phyloP scores from a whole-genome alignment of 2,329 filamentous ascomycete species.

The Metarhizium robertsii region DNA sequence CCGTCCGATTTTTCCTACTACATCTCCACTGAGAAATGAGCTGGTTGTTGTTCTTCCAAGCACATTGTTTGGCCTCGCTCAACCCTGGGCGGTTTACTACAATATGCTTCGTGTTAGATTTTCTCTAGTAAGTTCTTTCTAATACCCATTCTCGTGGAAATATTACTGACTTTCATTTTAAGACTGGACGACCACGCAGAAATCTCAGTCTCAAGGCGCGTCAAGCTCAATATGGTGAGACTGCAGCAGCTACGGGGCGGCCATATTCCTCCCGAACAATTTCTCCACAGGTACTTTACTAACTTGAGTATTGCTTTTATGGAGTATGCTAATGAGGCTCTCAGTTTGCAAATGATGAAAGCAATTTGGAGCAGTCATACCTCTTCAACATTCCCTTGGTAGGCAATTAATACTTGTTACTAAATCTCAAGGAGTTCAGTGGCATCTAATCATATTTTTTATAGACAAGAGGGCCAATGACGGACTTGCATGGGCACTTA shows the following conservation, averaged over 20 bases:
- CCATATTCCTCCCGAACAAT: background rate
- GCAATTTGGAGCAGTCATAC: conserved; percentile 4
- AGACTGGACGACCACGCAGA: background rate
- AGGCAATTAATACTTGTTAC: background rate
- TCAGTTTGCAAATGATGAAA: conserved; percentile 2
- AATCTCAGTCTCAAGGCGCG: background rate
- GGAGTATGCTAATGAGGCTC: background rate
- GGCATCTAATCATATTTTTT: background rate
- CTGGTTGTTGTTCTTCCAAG: conserved; percentile 3
- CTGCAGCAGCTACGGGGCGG: background rate
- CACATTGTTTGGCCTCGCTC: background rate
- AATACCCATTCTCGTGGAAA: background rate
- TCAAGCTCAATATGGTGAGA: background rate
- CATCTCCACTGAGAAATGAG: background rate
- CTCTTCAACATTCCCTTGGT: conserved; percentile 5
- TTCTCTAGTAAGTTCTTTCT: conserved; percentile 2
- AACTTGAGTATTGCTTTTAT: background rate
- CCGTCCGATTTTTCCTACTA: conserved; percentile 6
- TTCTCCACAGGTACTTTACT: background rate
- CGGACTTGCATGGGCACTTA: conserved; percentile 9
- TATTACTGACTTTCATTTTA: background rate
- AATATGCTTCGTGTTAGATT: conserved; percentile 3
- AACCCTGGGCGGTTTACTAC: conserved; percentile 4
- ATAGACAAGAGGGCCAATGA: conserved; percentile 10
- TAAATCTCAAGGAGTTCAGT: background rate